These are phyloP conservation scores for Talaromyces thailandensis DNA, from an alignment of 495 filamentous ascomycete genomes.

Conservation along the genomic window DNA sequence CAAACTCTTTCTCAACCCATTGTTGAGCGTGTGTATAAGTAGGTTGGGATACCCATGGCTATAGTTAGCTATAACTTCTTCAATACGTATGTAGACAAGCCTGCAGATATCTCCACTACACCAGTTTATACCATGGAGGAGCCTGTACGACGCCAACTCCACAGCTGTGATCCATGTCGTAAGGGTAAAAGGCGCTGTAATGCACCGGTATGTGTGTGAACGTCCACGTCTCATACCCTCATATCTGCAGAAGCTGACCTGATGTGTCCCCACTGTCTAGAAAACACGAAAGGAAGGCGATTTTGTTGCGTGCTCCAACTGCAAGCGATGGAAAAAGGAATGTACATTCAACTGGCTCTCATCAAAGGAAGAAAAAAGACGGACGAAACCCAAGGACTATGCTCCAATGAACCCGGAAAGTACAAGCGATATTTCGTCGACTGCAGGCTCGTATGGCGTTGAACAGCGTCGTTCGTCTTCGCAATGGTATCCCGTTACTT, in stretches of 20 bases:
- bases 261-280: neutral
- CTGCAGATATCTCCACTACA: neutral
- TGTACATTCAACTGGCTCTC: slow-evolving; percentile 23
- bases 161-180: slow-evolving; percentile 36
- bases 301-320: slow-evolving; percentile 17
- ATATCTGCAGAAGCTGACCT: neutral
- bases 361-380: slow-evolving; percentile 2
- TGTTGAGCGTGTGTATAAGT: neutral
- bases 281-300: neutral
- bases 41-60: neutral
- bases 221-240: neutral
- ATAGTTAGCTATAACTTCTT: neutral
- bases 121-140: neutral
- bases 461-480: neutral
- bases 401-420: neutral
- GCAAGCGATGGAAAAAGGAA: slow-evolving; percentile 18
- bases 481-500: neutral
- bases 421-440: neutral
- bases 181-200: slow-evolving; percentile 38
- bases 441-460: neutral
- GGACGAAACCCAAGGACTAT: slow-evolving; percentile 2
- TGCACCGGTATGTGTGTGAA: slow-evolving; percentile 13
- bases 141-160: slow-evolving; percentile 20
- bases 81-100: neutral
- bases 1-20: neutral